A percentile compares a stretch with the other conserved stretches of the same genome.
Conservation (phyloP, 176 grass and related monocot species). For the sorghum (Sorghum bicolor) region Sorghum_bicolor_NCBIv3 NC_012872.2:8250501-8251000, state of each 20-base stretch:
- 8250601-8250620: not conserved
- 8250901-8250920: not conserved
- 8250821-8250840: slow-evolving; percentile 33
- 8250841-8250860: slow-evolving; percentile 44
- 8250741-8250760: slow-evolving; percentile 26
- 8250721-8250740: slow-evolving; percentile 25
- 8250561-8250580: slow-evolving; percentile 45
- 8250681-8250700: not conserved
- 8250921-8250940: too few relatives aligned
- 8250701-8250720: slow-evolving; percentile 40
- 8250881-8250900: not conserved
- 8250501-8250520: slow-evolving; percentile 20
- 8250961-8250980: too few relatives aligned
- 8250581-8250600: slow-evolving; percentile 11
- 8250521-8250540: slow-evolving; percentile 42
- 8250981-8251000: too few relatives aligned
- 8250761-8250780: slow-evolving; percentile 75
- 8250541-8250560: slow-evolving; percentile 42
- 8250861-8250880: not conserved
- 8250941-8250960: too few relatives aligned
- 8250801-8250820: slow-evolving; percentile 38
- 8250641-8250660: not conserved
- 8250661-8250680: not conserved
- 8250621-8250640: not conserved
- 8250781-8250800: slow-evolving; percentile 57